Evolutionary conservation across 805 yeast genomes (phyloP).

Genomic region (Zygosaccharomyces gambellarensis): DNA sequence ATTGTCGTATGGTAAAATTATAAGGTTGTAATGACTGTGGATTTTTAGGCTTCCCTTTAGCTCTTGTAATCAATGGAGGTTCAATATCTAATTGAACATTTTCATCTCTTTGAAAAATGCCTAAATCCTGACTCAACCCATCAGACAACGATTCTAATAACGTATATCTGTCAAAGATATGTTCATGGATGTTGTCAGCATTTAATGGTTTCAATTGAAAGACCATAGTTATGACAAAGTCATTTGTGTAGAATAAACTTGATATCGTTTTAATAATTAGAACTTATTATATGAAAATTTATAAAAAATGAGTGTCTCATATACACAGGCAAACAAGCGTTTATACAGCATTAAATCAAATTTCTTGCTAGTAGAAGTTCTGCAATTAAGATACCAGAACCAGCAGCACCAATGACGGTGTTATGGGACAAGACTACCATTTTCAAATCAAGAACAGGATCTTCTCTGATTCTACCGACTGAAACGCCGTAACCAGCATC

Average conservation of each 20-base stretch:
- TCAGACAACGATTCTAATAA: conserved; percentile 19
- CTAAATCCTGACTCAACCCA: conserved; percentile 31
- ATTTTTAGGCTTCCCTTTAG: not conserved
- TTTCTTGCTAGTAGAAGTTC: conserved; percentile 78
- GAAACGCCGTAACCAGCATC: conserved; percentile 91
- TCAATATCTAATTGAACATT: conserved; percentile 23
- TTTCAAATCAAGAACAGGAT: conserved; percentile 87
- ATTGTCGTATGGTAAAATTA: conserved; percentile 26
- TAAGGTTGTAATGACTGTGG: conserved; percentile 14
- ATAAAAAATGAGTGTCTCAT: not conserved
- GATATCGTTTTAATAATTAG: not conserved
- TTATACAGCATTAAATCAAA: conserved; percentile 45
- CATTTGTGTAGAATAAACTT: not conserved
- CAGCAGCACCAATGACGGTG: conserved; percentile 98
- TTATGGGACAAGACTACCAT: conserved; percentile 98
- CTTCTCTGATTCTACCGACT: conserved; percentile 91
- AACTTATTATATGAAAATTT: not conserved
- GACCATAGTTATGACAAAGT: conserved; percentile 4
- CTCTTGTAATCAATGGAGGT: conserved; percentile 12
- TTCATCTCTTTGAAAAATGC: conserved; percentile 22
- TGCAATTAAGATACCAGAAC: conserved; percentile 94
- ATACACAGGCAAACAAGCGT: not conserved
- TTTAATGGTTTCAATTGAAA: conserved; percentile 13
- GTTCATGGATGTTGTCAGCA: conserved; percentile 29
- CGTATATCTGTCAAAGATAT: conserved; percentile 31